A percentile compares a stretch with the other conserved stretches of the same genome.
Conservation (phyloP, 495 filamentous ascomycete genomes). For the Penicillium crystallinum region DNA sequence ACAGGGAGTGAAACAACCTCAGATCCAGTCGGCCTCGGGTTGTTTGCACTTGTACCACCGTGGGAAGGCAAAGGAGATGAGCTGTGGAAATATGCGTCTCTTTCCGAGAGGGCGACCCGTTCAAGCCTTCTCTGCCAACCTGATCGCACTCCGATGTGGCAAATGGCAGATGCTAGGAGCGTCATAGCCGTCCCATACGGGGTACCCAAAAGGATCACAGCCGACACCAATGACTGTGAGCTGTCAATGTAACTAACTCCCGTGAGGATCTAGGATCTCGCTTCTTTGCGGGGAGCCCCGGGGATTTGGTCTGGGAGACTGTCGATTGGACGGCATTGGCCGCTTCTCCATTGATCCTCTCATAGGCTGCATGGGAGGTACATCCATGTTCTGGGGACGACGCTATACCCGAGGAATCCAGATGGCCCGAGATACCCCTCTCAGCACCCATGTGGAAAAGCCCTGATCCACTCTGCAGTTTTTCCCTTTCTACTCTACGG, state of each 20-base stretch:
- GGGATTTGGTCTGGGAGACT: not conserved
- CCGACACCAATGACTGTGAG: not conserved
- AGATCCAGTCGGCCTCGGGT: slow-evolving; percentile 16
- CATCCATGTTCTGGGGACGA: not conserved
- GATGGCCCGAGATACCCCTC: slow-evolving; percentile 8
- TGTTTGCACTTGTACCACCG: slow-evolving; percentile 1
- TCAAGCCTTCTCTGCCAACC: slow-evolving; percentile 2
- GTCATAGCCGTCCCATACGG: slow-evolving; percentile 5
- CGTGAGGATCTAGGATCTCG: slow-evolving; percentile 8
- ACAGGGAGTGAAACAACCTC: not conserved
- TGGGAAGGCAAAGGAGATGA: not conserved
- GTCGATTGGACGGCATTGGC: not conserved
- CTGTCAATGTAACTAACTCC: slow-evolving; percentile 1
- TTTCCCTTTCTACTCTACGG: not conserved
- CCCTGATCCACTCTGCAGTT: not conserved
- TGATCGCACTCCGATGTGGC: not conserved
- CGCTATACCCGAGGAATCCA: slow-evolving; percentile 5
- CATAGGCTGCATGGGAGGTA: not conserved
- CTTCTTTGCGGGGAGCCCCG: slow-evolving; percentile 9
- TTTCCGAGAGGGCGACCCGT: not conserved
- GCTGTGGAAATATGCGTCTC: slow-evolving; percentile 5
- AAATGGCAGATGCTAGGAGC: too few relatives aligned
- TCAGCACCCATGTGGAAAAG: slow-evolving; percentile 3
- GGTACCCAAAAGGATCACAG: not conserved
- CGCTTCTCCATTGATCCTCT: not conserved